Evolutionary conservation across 2,329 filamentous ascomycete genomes (phyloP).

Genomic region (Penicillium carneum): DNA sequence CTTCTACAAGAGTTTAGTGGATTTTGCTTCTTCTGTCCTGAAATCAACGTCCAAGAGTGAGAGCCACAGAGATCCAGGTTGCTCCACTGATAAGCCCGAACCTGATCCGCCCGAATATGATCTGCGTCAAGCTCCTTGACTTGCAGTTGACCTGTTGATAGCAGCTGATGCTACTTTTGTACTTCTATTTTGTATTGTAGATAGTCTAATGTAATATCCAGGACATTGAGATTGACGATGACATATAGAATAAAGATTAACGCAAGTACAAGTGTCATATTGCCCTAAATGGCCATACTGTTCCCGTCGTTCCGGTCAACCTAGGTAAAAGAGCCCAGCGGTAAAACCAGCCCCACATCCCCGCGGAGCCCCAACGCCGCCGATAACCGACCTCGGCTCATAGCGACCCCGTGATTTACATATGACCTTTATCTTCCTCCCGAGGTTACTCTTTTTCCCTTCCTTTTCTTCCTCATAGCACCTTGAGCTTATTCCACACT

Average conservation of each 20-base stretch:
- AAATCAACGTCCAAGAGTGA: constrained; percentile 44
- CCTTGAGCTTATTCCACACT: constrained; percentile 14
- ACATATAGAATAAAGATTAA: too few species aligned
- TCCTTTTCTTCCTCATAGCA: constrained; percentile 13
- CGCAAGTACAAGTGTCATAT: too few species aligned
- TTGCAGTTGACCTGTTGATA: too few species aligned
- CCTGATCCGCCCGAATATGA: constrained; percentile 33
- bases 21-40: constrained; percentile 19
- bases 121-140: constrained; percentile 37
- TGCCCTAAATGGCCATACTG: too few species aligned
- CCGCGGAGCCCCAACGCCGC: constrained; percentile 34
- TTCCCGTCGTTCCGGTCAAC: background rate
- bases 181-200: too few species aligned
- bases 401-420: constrained; percentile 28
- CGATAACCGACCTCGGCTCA: constrained; percentile 35
- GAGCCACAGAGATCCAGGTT: constrained; percentile 48
- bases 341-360: constrained; percentile 27
- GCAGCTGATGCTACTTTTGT: too few species aligned
- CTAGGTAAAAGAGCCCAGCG: constrained; percentile 3
- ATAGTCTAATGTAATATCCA: too few species aligned
- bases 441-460: background rate
- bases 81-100: constrained; percentile 42
- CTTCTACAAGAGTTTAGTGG: background rate
- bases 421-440: constrained; percentile 8
- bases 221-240: too few species aligned